phyloP scores from a whole-genome alignment of 306 rosid species.

The Astragalus glycyphyllos region DNA sequence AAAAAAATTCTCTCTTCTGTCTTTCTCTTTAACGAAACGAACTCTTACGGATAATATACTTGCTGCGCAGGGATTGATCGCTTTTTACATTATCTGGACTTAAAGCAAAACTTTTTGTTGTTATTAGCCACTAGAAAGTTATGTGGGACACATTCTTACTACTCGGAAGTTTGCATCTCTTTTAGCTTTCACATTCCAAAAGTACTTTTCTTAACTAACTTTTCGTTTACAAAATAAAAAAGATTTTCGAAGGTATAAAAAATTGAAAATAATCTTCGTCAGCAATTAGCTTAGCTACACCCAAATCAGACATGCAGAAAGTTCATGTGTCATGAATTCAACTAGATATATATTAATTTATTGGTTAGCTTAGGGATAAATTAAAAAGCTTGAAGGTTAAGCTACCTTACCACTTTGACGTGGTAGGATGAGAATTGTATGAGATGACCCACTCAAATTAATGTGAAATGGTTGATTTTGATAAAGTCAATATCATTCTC shows the following conservation, averaged over 20 bases:
- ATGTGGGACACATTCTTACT: slow-evolving; percentile 24
- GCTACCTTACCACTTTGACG: not conserved
- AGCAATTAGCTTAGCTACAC: slow-evolving; percentile 28
- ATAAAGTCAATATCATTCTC: slow-evolving; percentile 42
- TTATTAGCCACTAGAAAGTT: slow-evolving; percentile 33
- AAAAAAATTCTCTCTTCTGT: too few relatives aligned
- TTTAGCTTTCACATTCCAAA: slow-evolving; percentile 32
- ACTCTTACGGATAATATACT: too few relatives aligned
- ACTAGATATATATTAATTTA: slow-evolving; percentile 9
- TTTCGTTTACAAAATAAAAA: too few relatives aligned
- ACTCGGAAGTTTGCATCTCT: slow-evolving; percentile 28
- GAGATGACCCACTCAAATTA: slow-evolving; percentile 34
- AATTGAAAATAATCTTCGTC: slow-evolving; percentile 27
- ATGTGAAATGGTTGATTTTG: slow-evolving; percentile 41
- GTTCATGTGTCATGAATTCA: slow-evolving; percentile 35
- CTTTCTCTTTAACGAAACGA: too few relatives aligned
- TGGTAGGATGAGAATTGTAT: slow-evolving; percentile 2
- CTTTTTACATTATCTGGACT: not conserved
- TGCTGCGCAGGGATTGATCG: too few relatives aligned
- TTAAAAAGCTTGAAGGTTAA: slow-evolving; percentile 36
- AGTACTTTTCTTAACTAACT: slow-evolving; percentile 1
- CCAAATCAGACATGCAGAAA: slow-evolving; percentile 18
- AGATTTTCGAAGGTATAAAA: not conserved
- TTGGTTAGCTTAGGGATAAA: slow-evolving; percentile 5
- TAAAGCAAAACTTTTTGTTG: slow-evolving; percentile 29